Base-by-base conservation (phyloP, 345 rosid species). In the Toxicodendron radicans region DNA sequence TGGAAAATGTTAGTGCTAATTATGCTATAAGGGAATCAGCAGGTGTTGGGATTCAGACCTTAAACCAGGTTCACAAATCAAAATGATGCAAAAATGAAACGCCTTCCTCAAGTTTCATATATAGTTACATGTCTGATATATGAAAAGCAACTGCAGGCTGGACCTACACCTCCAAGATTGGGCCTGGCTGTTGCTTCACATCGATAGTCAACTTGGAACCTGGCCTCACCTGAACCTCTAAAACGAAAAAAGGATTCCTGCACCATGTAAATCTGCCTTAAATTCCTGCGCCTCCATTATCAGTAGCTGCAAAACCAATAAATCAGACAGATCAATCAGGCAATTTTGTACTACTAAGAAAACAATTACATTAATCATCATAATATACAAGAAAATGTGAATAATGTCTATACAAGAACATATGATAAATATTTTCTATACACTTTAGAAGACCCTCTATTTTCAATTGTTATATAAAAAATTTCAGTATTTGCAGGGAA, bases 241-340 rank as follows among this genome's bases (percentile, higher is more conserved):
- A n/a, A n/a, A n/a, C n/a, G n/a, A n/a, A 32, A 16, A 10, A n/a
- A 61, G 11, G 21, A 3, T 63, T 63, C 27, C 45, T 1, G 14
- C 30, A 8, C 56, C 66, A 5, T 1, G n/a, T 53, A 10, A 10
- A 6, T 58, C 17, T 11, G 12, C 57, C 46, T 68, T 33, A 48
- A 30, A 56, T 54, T 58, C 18, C 20, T 24, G 30, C 24, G 57
- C 10, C 57, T 45, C 57, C 16, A 27, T 38, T 38, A 20, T 18
- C 46, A 4, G n/a, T 24, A 30, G 20, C 73, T 71, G 66, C 74
- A 71, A 59, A 58, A 58, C 65, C 20, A 59, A 33, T 21, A 46
- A 58, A 53, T 24, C 27, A 45, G 23, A 43, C 4, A 7, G 13
- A 10, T 32, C 13, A 4, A 51, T 51, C 35, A 68, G 59, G 10